Evolutionary conservation across 2,329 filamentous ascomycete genomes (phyloP), one percentile per base, ranked within the genome.

Genomic region (Aspergillus chevalieri): DNA sequence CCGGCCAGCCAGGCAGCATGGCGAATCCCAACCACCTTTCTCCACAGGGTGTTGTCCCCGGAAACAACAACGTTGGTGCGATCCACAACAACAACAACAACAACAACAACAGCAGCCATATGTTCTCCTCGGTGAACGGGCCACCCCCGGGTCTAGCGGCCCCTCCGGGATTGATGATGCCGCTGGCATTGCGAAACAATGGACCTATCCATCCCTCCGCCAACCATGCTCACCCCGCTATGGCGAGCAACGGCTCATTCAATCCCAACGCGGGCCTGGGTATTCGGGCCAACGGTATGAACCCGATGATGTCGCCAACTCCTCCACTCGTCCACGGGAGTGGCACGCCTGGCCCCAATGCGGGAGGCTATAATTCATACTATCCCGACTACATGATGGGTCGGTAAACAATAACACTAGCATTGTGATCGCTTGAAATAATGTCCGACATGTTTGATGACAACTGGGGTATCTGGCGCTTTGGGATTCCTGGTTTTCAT

Each of bases 101-200:
- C 56, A 82, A 72, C 33, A 52, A 24, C 22, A 24, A 24, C 8
- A 38, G 74, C 8, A 38, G 74, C 21, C 80, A 78, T 55, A 78
- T 80, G 34, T 91, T 89, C 63, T 78, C 83, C 1, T 82, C 82
- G 2, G 82, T 83, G 30, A 86, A 77, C 59, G 84, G 88, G 0
- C 91, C 91, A 21, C 91, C 91, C 10, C 91, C 91, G 0, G 91
- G 91, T 2, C 78, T 96, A 7, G 67, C 82, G 1, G 83, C 82
- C 6, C 90, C 90, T 12, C 87, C 89, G 2, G 88, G 87, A 10
- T 74, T 92, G 30, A 76, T 73, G 12, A 67, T 69, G 57, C 65
- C 65, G 14, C 57, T 70, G 57, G 58, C 61, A 7, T 51, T 68
- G 54, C 58, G 65, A 50, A 65, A 60, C 44, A 64, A 64, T 48